A percentile compares a stretch with the other conserved stretches of the same genome.
Evolutionary conservation across 129 eudicot species (phyloP).

Genomic region (Flaveria brownii): DNA sequence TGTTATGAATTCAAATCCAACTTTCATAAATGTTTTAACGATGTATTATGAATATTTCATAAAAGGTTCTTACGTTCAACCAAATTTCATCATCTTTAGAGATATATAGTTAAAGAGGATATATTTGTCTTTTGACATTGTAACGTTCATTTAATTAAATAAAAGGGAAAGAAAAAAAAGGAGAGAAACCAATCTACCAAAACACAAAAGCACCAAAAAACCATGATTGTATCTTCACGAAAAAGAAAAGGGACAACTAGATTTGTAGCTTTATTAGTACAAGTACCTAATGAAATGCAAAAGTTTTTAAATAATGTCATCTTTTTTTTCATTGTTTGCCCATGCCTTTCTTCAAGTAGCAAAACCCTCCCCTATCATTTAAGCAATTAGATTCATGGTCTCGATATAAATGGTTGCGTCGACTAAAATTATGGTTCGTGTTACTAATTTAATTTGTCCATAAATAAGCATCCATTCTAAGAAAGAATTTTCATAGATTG

Average conservation of each 20-base stretch:
- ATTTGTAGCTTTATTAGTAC: conserved; percentile 31
- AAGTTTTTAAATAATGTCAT: conserved; percentile 23
- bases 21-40: too few relatives aligned
- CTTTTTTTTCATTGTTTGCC: conserved; percentile 3
- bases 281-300: conserved; percentile 38
- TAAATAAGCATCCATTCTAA: not conserved
- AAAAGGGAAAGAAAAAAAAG: not conserved
- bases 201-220: conserved; percentile 31
- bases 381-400: not conserved
- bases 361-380: not conserved
- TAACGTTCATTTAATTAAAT: not conserved
- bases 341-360: conserved; percentile 21
- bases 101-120: not conserved
- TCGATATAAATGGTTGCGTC: not conserved
- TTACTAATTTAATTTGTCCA: not conserved
- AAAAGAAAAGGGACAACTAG: conserved; percentile 37
- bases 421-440: not conserved
- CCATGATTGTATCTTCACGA: conserved; percentile 35
- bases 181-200: conserved; percentile 16
- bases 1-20: too few relatives aligned
- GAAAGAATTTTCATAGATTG: not conserved
- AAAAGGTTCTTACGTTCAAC: too few relatives aligned
- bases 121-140: not conserved
- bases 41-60: too few relatives aligned
- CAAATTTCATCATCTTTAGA: too few relatives aligned